Base-by-base conservation (phyloP, 176 grass and related monocot genomes). In the Eragrostis nindensis region DNA sequence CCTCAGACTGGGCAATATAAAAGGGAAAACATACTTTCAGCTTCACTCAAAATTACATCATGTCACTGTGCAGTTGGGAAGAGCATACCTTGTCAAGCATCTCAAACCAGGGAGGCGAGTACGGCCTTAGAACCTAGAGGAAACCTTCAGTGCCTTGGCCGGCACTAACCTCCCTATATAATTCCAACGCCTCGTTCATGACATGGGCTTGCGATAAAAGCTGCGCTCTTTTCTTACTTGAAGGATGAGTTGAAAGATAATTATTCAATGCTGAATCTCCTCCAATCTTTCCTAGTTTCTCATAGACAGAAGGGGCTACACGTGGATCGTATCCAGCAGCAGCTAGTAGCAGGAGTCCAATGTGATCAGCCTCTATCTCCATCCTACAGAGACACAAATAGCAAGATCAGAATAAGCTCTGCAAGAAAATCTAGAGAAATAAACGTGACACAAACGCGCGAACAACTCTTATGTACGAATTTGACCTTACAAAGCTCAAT, bases 361-460 rank as follows among this genome's bases (percentile, higher is more conserved):
- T 98, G 49, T 95, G 88, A 84, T 98, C 96, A 21, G 96, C 92
- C 79, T 98, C 96, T 77, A 95, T 91, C 82, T 98, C 96, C 88
- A 90, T 98, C 92, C 96, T 98, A 68, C 54, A 68, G n/a, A 4
- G 14, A 26, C 19, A 78, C 68, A n/a, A n/a, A 40, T 42, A 87
- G 57, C 17, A 81, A 39, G 25, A 63, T 85, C 40, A 41, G 0
- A 54, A 62, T 39, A 56, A 69, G 11, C 79, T 74, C 41, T 50
- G 50, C 62, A 82, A 32, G 55, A 61, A 56, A 77, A 65, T 4
- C 5, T 21, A 11, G 1, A 63, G 7, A 80, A 80, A 71, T n/a
- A n/a, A 36, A 75, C 26, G 7, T 0, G n/a, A n/a, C n/a, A n/a
- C n/a, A n/a, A n/a, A n/a, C n/a, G n/a, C n/a, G n/a, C n/a, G n/a